These are phyloP conservation scores for Penicillium brasilianum DNA, from an alignment of 2,329 filamentous ascomycete species.

Conservation along the genomic window DNA sequence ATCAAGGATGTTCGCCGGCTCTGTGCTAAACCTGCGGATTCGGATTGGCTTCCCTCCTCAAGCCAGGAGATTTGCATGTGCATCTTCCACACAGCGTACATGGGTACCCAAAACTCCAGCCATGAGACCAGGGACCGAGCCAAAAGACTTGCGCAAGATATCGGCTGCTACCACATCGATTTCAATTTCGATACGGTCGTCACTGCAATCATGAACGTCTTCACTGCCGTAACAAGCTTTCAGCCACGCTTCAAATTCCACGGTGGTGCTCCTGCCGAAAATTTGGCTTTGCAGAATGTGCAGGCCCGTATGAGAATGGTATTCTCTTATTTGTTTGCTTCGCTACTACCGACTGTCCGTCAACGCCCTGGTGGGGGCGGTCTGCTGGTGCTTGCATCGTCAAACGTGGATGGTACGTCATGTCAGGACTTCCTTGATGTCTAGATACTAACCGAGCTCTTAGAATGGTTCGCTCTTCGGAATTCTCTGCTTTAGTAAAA, in stretches of 20 bases:
- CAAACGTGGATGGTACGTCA: slow-evolving; percentile 63
- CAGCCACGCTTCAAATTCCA: slow-evolving; percentile 67
- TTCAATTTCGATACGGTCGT: slow-evolving; percentile 74
- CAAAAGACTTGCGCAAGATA: slow-evolving; percentile 61
- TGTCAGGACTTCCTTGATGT: background rate
- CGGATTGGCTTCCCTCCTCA: slow-evolving; percentile 58
- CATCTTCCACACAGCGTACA: slow-evolving; percentile 69
- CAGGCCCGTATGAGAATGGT: slow-evolving; percentile 72
- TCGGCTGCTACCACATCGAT: slow-evolving; percentile 74
- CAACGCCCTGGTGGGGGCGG: slow-evolving; percentile 61
- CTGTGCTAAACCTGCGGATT: slow-evolving; percentile 53
- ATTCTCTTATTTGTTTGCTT: slow-evolving; percentile 66
- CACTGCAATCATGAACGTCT: slow-evolving; percentile 63
- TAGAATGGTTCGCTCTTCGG: slow-evolving; percentile 37
- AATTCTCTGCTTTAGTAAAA: slow-evolving; percentile 35
- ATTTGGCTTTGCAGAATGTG: slow-evolving; percentile 70
- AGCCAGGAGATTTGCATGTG: slow-evolving; percentile 64
- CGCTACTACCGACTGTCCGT: slow-evolving; percentile 65
- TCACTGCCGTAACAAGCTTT: slow-evolving; percentile 64
- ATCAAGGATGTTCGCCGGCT: slow-evolving; percentile 60
- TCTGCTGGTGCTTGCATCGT: slow-evolving; percentile 69
- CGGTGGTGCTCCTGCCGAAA: slow-evolving; percentile 66
- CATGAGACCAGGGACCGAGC: slow-evolving; percentile 71
- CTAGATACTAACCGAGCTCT: slow-evolving; percentile 12
- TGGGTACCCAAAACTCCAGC: slow-evolving; percentile 72